Base-by-base conservation (phyloP, 1,284 basidiomycete genomes). In the Cutaneotrichosporon mucoides region DNA sequence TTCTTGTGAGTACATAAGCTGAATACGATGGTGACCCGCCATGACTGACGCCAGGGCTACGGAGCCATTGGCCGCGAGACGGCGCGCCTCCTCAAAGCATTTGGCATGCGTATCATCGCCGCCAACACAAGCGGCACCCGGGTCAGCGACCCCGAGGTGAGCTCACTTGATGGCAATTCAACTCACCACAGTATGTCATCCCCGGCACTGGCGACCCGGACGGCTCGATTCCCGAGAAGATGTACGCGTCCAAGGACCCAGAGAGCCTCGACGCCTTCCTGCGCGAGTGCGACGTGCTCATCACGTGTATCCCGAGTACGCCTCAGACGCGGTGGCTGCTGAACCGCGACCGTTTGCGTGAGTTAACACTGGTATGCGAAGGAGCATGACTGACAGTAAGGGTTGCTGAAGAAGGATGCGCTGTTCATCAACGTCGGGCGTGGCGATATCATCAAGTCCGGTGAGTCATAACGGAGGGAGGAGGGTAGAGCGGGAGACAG, bases 351-450 rank as follows among this genome's bases (percentile, higher is more conserved):
- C 66, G 66, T 36, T 61, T 77, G 13, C 69, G 75, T 75, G 55
- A 57, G 72, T 68, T 6, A 0, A 12, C 12, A 40, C 10, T 2
- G n/a, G 12, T 9, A n/a, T 3, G 24, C 24, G 24, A 24, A 24
- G 24, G 36, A 5, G 15, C 12, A 24, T 15, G 38, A 11, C 50
- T 49, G 35, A 43, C 38, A 42, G 6, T 6, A 41, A 71, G 71
- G 55, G 8, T 45, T 59, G 6, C 60, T 77, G 9, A 70, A 69
- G 12, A 56, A 67, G 16, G 71, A 70, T 9, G 67, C 71, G 1
- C 57, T 76, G 37, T 72, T 77, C 42, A 60, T 76, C 52, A 77
- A 77, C 60, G 69, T 77, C 33, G 76, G 76, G 7, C 67, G 76
- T 35, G 76, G 76, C 5, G 63, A 68, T 56, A 52, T 77, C 10